Evolutionary conservation across 257 asterid genomes (phyloP).

Genomic region (Scutellaria baicalensis): DNA sequence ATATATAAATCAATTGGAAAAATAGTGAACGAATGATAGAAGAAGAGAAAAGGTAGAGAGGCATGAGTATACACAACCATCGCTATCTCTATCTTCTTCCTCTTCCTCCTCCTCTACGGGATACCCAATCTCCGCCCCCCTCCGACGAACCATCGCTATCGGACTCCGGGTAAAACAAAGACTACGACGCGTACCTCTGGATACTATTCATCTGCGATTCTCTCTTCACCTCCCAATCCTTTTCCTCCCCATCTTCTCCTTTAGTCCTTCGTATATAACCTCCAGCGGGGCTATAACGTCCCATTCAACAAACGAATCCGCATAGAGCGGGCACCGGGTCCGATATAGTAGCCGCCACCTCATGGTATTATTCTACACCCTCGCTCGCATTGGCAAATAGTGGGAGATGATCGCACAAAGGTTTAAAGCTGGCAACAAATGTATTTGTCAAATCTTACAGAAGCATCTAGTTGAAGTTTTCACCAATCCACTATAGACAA

Average conservation of each 20-base stretch:
- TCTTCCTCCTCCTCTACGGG: slow-evolving; percentile 65
- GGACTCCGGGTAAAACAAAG: slow-evolving; percentile 77
- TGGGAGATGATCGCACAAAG: not conserved
- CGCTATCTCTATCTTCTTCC: slow-evolving; percentile 53
- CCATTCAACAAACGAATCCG: slow-evolving; percentile 63
- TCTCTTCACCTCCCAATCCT: slow-evolving; percentile 30
- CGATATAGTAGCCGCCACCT: too few relatives aligned
- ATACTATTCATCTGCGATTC: slow-evolving; percentile 33
- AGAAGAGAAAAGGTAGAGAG: too few relatives aligned
- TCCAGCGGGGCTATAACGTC: slow-evolving; percentile 88
- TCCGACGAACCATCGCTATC: slow-evolving; percentile 69
- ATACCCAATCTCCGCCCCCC: slow-evolving; percentile 35
- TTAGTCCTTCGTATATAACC: slow-evolving; percentile 69
- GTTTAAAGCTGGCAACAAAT: slow-evolving; percentile 5
- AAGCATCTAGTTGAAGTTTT: not conserved
- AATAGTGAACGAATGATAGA: too few relatives aligned
- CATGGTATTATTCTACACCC: too few relatives aligned
- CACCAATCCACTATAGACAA: not conserved
- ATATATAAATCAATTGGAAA: too few relatives aligned
- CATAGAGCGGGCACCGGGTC: slow-evolving; percentile 2
- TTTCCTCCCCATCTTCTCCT: slow-evolving; percentile 42
- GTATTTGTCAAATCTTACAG: slow-evolving; percentile 9
- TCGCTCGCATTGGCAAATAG: too few relatives aligned
- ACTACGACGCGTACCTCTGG: slow-evolving; percentile 58
- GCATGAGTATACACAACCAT: too few relatives aligned